phyloP scores from a whole-genome alignment of 2,329 filamentous ascomycete species.

The Alternaria triticimaculans region DNA sequence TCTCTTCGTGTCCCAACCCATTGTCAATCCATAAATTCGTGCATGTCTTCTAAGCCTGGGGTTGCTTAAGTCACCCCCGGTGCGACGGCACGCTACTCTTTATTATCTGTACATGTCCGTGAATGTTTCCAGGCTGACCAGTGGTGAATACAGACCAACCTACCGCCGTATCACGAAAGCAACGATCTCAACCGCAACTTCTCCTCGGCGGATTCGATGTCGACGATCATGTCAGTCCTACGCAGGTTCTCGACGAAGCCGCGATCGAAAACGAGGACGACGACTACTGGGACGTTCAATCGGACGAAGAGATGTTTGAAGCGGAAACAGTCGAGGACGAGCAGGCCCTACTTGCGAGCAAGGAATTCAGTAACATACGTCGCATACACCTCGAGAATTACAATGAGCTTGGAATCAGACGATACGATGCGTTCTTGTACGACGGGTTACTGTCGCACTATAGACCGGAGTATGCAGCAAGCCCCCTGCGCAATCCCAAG shows the following conservation, averaged over 20 bases:
- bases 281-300: conserved; percentile 58
- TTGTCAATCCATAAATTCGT: conserved; percentile 10
- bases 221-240: conserved; percentile 47
- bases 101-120: not conserved
- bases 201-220: conserved; percentile 47
- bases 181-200: conserved; percentile 25
- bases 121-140: conserved; percentile 26
- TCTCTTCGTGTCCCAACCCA: conserved; percentile 21
- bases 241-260: conserved; percentile 46
- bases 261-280: conserved; percentile 56
- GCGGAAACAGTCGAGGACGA: conserved; percentile 27
- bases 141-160: conserved; percentile 33
- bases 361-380: conserved; percentile 47
- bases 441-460: conserved; percentile 56
- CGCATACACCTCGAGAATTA: conserved; percentile 45
- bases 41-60: conserved; percentile 14
- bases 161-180: conserved; percentile 17
- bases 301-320: conserved; percentile 54
- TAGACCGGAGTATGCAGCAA: conserved; percentile 55
- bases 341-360: conserved; percentile 31
- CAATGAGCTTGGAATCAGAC: conserved; percentile 47
- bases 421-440: conserved; percentile 57
- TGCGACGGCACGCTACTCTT: not conserved
- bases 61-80: not conserved
- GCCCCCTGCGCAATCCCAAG: conserved; percentile 78